These are phyloP conservation scores for Alternaria brassicae DNA, from an alignment of 2,329 filamentous ascomycete genomes.

Conservation along the genomic window DNA sequence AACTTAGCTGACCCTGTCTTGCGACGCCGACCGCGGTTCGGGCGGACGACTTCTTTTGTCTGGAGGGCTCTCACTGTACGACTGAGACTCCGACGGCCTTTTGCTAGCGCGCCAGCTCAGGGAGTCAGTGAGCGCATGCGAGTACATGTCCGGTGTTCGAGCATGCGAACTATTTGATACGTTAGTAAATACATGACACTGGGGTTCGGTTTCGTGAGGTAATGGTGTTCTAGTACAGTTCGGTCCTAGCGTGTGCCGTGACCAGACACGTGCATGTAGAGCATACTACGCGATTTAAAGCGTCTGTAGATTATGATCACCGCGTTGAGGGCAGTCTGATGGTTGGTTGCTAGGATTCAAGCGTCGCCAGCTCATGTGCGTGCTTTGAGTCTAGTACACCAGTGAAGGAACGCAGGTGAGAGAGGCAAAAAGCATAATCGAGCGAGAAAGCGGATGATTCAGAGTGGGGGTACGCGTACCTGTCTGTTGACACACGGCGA, in stretches of 20 bases:
- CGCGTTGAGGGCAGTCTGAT: background rate
- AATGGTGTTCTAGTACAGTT: background rate
- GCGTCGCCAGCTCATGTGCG: background rate
- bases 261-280: background rate
- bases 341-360: background rate
- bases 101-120: constrained; percentile 24
- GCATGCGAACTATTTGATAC: background rate
- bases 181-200: background rate
- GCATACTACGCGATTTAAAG: background rate
- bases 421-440: background rate
- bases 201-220: background rate
- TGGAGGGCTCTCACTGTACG: constrained; percentile 30
- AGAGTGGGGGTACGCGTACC: background rate
- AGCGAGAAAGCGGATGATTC: background rate
- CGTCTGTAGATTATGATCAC: background rate
- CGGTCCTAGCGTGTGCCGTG: background rate
- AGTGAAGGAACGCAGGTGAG: background rate
- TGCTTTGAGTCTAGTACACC: background rate
- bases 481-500: background rate
- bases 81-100: constrained; percentile 18
- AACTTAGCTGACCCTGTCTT: constrained; percentile 12
- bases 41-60: constrained; percentile 21
- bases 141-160: background rate
- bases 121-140: background rate
- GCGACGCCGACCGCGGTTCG: background rate